Base-by-base conservation (phyloP, 768 basidiomycete species). In the Leccinum disarticulatum region DNA sequence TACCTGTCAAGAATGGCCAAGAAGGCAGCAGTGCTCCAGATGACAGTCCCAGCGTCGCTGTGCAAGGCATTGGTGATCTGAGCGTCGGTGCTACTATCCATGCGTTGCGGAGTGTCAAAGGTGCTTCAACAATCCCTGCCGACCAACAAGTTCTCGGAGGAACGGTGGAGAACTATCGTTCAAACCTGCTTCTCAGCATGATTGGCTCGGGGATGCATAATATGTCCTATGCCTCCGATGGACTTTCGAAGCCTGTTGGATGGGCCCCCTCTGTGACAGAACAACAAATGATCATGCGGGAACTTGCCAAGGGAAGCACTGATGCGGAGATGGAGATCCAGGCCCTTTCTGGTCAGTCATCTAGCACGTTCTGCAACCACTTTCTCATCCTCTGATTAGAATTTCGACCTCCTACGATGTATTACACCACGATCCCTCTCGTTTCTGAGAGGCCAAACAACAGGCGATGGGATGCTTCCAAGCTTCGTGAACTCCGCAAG, bases 261-360 rank as follows among this genome's bases (percentile, higher is more conserved):
- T 88, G 86, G 84, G 74, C 80, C 31, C 81, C 86, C 9, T 84
- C 86, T 6, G 86, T 95, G 56, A 95, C 92, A 3, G 96, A 98
- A 74, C 92, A 95, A 71, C 95, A 98, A 75, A 92, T 97, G 90
- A 89, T 99, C 63, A 90, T 98, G 90, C 86, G 87, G 69, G 94
- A 98, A 73, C 81, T 99, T 19, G 88, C 90, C 68, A 85, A 79
- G 28, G 89, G 94, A 38, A 82, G 83, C 59, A 72, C 77, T 1
- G 91, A 95, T 61, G 87, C 91, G 6, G 95, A 96, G 68, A 81
- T 81, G 38, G 94, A 98, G 68, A 85, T 98, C 55, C 86, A 86
- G 66, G 85, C 90, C 28, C 85, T 98, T 60, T 84, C 92, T 57
- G 92, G 96, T 95, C 64, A 68, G 88, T 79, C 52, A 31, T 48